phyloP scores from a whole-genome alignment of 768 basidiomycete species.

The Austroboletus festivus region DNA sequence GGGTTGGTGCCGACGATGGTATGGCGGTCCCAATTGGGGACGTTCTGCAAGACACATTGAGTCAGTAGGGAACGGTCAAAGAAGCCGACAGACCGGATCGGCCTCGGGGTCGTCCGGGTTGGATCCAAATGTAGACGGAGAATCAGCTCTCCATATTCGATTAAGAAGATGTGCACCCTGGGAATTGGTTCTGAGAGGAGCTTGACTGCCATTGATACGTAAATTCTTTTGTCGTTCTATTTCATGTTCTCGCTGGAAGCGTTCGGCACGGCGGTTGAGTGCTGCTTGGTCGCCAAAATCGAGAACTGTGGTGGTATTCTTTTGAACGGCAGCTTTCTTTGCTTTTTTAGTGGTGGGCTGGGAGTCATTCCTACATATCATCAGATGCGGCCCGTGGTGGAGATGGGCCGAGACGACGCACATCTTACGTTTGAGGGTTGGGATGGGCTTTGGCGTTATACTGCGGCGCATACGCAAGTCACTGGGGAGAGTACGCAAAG shows the following conservation, averaged over 20 bases:
- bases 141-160: constrained; percentile 40
- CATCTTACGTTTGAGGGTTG: constrained; percentile 69
- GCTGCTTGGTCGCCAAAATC: constrained; percentile 68
- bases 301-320: constrained; percentile 34
- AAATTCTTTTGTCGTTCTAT: constrained; percentile 66
- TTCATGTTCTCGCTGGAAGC: constrained; percentile 90
- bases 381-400: constrained; percentile 8
- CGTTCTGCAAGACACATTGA: constrained; percentile 59
- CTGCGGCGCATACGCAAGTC: constrained; percentile 34
- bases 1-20: constrained; percentile 92
- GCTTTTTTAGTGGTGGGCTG: constrained; percentile 52
- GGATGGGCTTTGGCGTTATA: constrained; percentile 58
- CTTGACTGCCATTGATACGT: constrained; percentile 30
- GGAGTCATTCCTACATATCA: constrained; percentile 36
- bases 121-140: constrained; percentile 46
- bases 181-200: constrained; percentile 42
- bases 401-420: constrained; percentile 31
- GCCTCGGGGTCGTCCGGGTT: constrained; percentile 67
- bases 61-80: background rate
- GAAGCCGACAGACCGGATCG: constrained; percentile 53
- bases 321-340: constrained; percentile 52
- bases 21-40: constrained; percentile 92
- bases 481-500: constrained; percentile 16
- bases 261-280: constrained; percentile 73
- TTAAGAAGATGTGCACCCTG: constrained; percentile 54